Conservation (phyloP, 768 basidiomycete genomes). For the Suillus ampliporus region DNA sequence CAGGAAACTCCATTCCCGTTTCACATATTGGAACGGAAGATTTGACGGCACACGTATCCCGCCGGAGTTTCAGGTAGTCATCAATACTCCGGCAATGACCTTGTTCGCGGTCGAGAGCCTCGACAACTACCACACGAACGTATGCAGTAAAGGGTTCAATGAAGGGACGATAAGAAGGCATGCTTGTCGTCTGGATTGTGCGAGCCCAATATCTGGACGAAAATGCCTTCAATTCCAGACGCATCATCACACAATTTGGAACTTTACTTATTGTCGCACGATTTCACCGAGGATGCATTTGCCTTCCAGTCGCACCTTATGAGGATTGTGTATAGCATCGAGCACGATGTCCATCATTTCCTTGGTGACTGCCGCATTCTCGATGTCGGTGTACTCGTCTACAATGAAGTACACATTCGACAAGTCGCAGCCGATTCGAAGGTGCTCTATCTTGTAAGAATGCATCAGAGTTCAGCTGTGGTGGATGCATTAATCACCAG, state of each 20-base stretch:
- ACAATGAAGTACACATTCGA: constrained; percentile 39
- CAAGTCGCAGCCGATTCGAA: constrained; percentile 35
- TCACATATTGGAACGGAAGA: constrained; percentile 37
- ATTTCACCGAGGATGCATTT: constrained; percentile 16
- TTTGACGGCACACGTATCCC: constrained; percentile 36
- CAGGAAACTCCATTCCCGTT: constrained; percentile 29
- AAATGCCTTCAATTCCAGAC: no score
- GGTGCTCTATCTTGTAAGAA: constrained; percentile 17
- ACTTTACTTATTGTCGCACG: constrained; percentile 13
- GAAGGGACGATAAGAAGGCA: constrained; percentile 12
- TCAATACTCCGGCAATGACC: constrained; percentile 30
- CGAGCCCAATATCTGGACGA: constrained; percentile 15
- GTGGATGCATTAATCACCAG: background rate
- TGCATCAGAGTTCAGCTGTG: background rate
- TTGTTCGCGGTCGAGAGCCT: constrained; percentile 14
- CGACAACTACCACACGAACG: background rate
- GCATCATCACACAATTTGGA: no score
- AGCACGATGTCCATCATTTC: constrained; percentile 15
- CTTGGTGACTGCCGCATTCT: constrained; percentile 1
- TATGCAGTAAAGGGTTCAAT: constrained; percentile 8
- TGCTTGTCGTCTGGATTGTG: background rate
- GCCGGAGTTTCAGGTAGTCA: constrained; percentile 38
- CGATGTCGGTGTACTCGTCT: constrained; percentile 38
- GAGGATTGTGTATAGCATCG: no score
- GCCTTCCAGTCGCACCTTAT: no score